Base-by-base conservation (phyloP, 169 alveolate genomes). In the Neospora caninum region DNA sequence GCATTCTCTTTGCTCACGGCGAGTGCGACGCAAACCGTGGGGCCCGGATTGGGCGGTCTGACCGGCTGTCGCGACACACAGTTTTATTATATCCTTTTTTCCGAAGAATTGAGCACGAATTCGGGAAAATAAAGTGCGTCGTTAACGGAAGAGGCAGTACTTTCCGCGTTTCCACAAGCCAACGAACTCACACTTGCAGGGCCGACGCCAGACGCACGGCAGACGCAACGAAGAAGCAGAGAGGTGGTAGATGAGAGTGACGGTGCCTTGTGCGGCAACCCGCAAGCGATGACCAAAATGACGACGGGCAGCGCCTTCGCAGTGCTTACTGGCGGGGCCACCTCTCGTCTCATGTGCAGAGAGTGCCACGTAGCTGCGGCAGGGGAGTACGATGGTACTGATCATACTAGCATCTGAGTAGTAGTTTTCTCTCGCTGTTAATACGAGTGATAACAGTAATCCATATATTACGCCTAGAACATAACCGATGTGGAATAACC, bases 141-240 rank as follows among this genome's bases (percentile, higher is more conserved):
- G 9, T 49, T 49, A 22, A 49, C 58, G 6, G 58, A 22, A 49
- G 58, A 49, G 18, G 58, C 58, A 49, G 27, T 0, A 49, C 18
- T 13, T 13, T 49, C 58, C 58, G 58, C 58, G 58, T 49, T 49
- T 49, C 58, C 58, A 49, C n/a, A n/a, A n/a, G 18, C 27, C 4
- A 49, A 22, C 58, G 58, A 49, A 49, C 58, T 49, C 78, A 64
- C 29, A 64, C 78, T 29, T 20, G 78, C 36, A 18, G 78, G 29
- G 78, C 78, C 78, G 78, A 64, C 78, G 78, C 31, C 78, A 64
- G 78, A 64, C 78, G 78, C 78, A 64, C 78, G 78, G 36, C 78
- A 64, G 78, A 64, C 78, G 78, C 78, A 64, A 64, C 29, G 78
- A 64, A 64, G 78, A 64, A 64, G 78, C 78, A 64, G 78, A 53